Evolutionary conservation across 139 green algal species (phyloP), one percentile per base, ranked within the genome.

Genomic region (Tetradesmus lagerheimii): DNA sequence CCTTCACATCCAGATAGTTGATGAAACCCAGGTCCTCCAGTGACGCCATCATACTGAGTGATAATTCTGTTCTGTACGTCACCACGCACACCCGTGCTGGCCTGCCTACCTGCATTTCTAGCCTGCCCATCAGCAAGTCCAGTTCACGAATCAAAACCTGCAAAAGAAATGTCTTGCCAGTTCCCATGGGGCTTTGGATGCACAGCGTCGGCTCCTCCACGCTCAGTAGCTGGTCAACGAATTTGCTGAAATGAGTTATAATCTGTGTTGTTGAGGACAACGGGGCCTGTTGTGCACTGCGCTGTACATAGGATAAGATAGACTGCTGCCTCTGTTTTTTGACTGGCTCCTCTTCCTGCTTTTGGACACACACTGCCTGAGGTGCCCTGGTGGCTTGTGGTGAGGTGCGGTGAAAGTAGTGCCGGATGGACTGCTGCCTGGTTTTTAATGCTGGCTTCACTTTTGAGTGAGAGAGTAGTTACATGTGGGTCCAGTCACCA

Each of bases 1-100:
- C 76, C 76, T 83, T 43, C 6, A 6, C 76, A 45, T 83, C 35
- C 37, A 83, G 3, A 43, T 83, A 83, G 76, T 83, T 83, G 3
- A 45, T 11, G 35, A 83, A 83, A 12, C 76, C 76, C 8, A 41
- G 35, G 5, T 4, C 35, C 76, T 83, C 75, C 23, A 81, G 75
- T 14, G n/a, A 14, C 14, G 75, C 75, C 25, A 41, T 14, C 75
- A 41, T 81, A 18, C 20, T 81, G 75, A 41, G 75, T 14, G 75
- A 34, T 14, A 81, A 18, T 39, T 14, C n/a, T 23, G n/a, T 37
- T 18, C 75, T 34, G 37, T 43, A 83, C 5, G 35, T 45, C 20
- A 43, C 25, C 4, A 43, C 5, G 35, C 35, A 47, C 6, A 43
- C 12, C 6, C 76, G 8, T 3, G 35, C 37, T 29, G 11, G 35